These are phyloP conservation scores for Cryptosporidium baileyi DNA, from an alignment of 169 alveolate species.

Conservation along the genomic window DNA sequence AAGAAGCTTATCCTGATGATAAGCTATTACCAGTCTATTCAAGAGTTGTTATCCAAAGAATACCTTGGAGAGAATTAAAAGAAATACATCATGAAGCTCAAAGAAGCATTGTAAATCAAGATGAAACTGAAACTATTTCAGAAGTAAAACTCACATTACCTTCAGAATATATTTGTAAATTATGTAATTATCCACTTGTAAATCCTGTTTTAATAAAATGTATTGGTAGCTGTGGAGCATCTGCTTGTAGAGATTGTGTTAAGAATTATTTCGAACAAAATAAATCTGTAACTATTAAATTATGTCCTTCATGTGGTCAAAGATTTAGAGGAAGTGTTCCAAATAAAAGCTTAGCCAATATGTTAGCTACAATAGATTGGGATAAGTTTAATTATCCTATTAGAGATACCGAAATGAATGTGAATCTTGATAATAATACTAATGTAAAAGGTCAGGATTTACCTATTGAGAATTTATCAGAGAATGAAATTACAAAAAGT, in stretches of 20 bases:
- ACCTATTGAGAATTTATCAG: background rate
- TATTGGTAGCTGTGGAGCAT: slow-evolving; percentile 64
- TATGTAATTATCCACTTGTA: slow-evolving; percentile 32
- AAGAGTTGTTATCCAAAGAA: slow-evolving; percentile 67
- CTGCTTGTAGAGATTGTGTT: slow-evolving; percentile 70
- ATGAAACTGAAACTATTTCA: slow-evolving; percentile 12
- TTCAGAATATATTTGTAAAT: slow-evolving; percentile 49
- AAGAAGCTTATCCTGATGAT: slow-evolving; percentile 56
- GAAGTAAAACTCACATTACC: slow-evolving; percentile 59
- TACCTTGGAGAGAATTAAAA: slow-evolving; percentile 65
- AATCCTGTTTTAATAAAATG: slow-evolving; percentile 64
- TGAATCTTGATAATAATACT: background rate
- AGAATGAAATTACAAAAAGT: background rate
- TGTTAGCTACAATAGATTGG: slow-evolving; percentile 62
- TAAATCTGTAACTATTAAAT: slow-evolving; percentile 23
- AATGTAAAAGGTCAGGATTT: background rate
- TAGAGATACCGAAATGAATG: background rate
- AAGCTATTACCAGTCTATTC: slow-evolving; percentile 51
- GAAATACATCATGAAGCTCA: slow-evolving; percentile 68
- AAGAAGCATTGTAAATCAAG: slow-evolving; percentile 11
- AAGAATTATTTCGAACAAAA: slow-evolving; percentile 45
- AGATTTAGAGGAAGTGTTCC: slow-evolving; percentile 70
- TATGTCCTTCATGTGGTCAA: slow-evolving; percentile 57
- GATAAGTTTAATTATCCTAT: slow-evolving; percentile 57
- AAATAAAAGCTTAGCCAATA: slow-evolving; percentile 57